These are phyloP conservation scores for Fraxinus sp. DNA, from an alignment of 305 asterid species.

Conservation along the genomic window DNA sequence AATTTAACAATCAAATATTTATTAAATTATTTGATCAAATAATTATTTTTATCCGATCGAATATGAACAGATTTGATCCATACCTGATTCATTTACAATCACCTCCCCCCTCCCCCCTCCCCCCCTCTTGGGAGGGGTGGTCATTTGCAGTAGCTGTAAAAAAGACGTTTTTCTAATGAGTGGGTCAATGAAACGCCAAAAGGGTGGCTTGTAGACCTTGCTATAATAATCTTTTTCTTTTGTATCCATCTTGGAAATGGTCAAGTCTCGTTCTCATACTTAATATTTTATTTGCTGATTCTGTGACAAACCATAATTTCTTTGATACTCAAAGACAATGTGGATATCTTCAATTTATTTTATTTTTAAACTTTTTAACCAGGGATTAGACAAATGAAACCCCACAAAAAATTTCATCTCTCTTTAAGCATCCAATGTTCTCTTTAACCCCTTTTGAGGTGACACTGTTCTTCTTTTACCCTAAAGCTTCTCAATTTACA, in stretches of 20 bases:
- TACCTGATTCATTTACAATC: too few relatives aligned
- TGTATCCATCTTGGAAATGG: slow-evolving; percentile 47
- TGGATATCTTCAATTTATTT: slow-evolving; percentile 46
- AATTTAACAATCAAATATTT: too few relatives aligned
- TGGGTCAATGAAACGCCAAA: slow-evolving; percentile 51
- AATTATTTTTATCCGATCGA: too few relatives aligned
- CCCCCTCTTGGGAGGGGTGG: not conserved
- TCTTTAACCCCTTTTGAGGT: slow-evolving; percentile 67
- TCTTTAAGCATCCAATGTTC: slow-evolving; percentile 70
- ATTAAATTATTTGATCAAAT: too few relatives aligned
- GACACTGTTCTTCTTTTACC: slow-evolving; percentile 15
- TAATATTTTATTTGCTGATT: slow-evolving; percentile 38
- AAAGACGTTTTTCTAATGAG: slow-evolving; percentile 32
- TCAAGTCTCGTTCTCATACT: slow-evolving; percentile 21
- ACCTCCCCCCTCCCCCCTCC: too few relatives aligned
- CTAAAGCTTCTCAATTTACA: slow-evolving; percentile 15
- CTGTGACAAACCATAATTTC: slow-evolving; percentile 73
- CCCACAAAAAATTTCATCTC: slow-evolving; percentile 46
- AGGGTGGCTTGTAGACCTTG: slow-evolving; percentile 31
- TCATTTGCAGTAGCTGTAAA: slow-evolving; percentile 21
- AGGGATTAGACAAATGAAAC: slow-evolving; percentile 56
- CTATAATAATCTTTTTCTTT: slow-evolving; percentile 32
- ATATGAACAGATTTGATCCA: too few relatives aligned
- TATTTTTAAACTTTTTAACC: not conserved
- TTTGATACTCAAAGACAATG: slow-evolving; percentile 59